These are phyloP conservation scores for Leccinum uliginosum DNA, from an alignment of 768 basidiomycete genomes.

Conservation along the genomic window DNA sequence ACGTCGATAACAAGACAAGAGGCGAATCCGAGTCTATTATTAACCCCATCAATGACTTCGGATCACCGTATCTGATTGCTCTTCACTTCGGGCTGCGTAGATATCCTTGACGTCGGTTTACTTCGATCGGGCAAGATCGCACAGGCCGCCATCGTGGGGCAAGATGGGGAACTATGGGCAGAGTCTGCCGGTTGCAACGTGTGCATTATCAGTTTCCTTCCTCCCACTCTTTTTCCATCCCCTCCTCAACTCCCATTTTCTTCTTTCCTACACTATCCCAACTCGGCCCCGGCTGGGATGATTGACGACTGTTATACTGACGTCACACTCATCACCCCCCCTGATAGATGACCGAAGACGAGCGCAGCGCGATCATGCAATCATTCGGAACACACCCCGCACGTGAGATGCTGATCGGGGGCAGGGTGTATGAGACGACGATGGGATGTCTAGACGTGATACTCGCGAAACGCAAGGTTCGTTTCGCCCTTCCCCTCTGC, in stretches of 20 bases:
- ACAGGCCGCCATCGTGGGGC: conserved; percentile 53
- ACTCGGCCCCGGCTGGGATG: neutral
- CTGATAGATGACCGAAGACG: conserved; percentile 20
- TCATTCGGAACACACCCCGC: conserved; percentile 19
- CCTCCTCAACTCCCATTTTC: too few species aligned
- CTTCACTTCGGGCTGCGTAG: conserved; percentile 35
- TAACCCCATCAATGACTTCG: neutral
- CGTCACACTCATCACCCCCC: neutral
- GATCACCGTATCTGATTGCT: neutral
- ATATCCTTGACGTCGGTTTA: conserved; percentile 79
- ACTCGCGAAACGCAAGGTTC: conserved; percentile 21
- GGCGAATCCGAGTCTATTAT: neutral
- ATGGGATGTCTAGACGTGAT: conserved; percentile 27
- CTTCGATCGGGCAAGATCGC: conserved; percentile 69
- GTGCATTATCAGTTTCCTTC: conserved; percentile 8
- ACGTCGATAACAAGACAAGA: neutral
- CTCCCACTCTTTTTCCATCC: neutral
- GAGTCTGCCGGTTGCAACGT: conserved; percentile 25
- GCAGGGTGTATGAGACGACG: conserved; percentile 21
- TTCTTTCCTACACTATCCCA: too few species aligned
- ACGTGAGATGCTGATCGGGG: conserved; percentile 23
- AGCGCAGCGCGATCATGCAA: conserved; percentile 16
- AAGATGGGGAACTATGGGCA: conserved; percentile 31
- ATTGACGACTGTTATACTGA: neutral
- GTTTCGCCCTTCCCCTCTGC: too few species aligned